Base-by-base conservation (phyloP, 106 monocot species). In the Dioscorea dumetorum region DNA sequence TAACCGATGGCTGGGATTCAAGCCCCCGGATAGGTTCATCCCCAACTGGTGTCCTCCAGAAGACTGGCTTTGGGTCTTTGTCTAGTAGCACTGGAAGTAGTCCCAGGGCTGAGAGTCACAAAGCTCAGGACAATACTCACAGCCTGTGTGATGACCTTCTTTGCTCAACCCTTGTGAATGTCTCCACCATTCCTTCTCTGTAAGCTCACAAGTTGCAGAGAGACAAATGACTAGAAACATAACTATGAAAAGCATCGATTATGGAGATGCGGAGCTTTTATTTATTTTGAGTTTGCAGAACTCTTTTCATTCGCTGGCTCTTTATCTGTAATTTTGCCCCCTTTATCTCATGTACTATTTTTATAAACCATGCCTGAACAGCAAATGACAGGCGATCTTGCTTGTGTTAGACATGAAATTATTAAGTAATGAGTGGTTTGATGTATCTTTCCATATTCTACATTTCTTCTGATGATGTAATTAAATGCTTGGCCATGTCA, bases 81-180 rank as follows among this genome's bases (percentile, higher is more conserved):
- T 85, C 93, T 17, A 83, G 87, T 63, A 93, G 97, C 75, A 81
- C 87, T 5, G 91, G 88, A 2, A 97, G 89, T 50, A 92, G 91
- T 73, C 97, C 97, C 7, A 77, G 84, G 65, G 69, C 76, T 5
- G 87, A 87, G 60, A 78, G 72, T 53, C 34, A 61, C 70, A 81
- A 72, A 41, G 56, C 33, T 11, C 65, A 67, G 58, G 83, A 81
- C 16, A 69, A 69, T 48, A 77, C 70, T 18, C 69, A 75, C 52
- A 75, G 72, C 62, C 49, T 83, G n/a, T 76, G 82, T 57, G 79
- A 85, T 33, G 80, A 83, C 63, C 76, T 78, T 22, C 82, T 87
- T n/a, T 77, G 79, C 50, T 84, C 87, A 49, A 73, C 62, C 52
- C 63, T 86, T 60, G 73, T 74, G 35, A 81, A 73, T 58, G 67